Conservation (phyloP, 805 yeast genomes). For the Sugiyamaella lignohabitans region DNA sequence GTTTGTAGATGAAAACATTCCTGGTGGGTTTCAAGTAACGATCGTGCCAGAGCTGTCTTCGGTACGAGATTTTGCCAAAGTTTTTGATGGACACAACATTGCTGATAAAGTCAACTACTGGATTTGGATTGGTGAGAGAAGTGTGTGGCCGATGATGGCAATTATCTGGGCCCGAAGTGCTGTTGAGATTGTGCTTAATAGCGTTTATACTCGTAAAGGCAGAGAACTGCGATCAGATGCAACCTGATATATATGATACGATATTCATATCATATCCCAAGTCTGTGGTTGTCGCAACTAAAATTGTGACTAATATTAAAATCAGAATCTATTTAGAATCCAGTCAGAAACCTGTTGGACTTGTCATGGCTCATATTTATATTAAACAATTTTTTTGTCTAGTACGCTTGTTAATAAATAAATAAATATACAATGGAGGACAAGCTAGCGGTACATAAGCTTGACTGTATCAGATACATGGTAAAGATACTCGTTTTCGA, state of each 20-base stretch:
- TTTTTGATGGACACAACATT: slow-evolving; percentile 68
- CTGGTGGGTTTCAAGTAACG: slow-evolving; percentile 77
- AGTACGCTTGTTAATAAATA: too few relatives aligned
- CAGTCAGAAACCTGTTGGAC: too few relatives aligned
- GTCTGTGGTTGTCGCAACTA: too few relatives aligned
- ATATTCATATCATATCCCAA: not conserved
- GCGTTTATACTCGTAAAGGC: slow-evolving; percentile 42
- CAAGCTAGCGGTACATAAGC: slow-evolving; percentile 35
- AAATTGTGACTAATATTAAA: too few relatives aligned
- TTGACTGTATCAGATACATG: slow-evolving; percentile 49
- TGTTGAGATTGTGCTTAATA: slow-evolving; percentile 83
- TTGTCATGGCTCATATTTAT: too few relatives aligned
- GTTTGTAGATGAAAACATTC: slow-evolving; percentile 82
- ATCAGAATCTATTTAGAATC: too few relatives aligned
- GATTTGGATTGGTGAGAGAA: slow-evolving; percentile 83
- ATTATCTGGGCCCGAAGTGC: slow-evolving; percentile 81
- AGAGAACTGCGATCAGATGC: slow-evolving; percentile 1
- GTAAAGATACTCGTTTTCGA: slow-evolving; percentile 61
- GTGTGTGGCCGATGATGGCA: slow-evolving; percentile 89
- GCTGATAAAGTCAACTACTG: slow-evolving; percentile 77
- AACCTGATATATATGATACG: not conserved
- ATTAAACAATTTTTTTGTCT: too few relatives aligned
- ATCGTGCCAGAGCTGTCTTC: slow-evolving; percentile 82
- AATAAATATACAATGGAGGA: not conserved
- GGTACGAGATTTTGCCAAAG: slow-evolving; percentile 62